Evolutionary conservation across 345 rosid species (phyloP).

Genomic region (Sonneratia alba): DNA sequence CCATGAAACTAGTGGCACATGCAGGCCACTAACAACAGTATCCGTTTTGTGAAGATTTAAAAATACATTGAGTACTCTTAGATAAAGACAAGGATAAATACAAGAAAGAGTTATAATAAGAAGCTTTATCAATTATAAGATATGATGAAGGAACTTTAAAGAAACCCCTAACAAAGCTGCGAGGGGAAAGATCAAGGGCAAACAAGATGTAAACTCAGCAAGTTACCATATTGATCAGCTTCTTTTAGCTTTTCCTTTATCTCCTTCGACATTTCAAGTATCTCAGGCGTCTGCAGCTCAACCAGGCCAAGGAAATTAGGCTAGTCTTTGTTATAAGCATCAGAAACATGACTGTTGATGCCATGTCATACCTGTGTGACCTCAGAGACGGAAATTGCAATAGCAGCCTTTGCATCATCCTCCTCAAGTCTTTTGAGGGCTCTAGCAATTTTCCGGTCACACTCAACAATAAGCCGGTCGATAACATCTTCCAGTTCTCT

Average conservation of each 20-base stretch:
- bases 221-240: constrained; percentile 75
- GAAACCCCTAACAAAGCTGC: neutral
- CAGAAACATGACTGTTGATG: neutral
- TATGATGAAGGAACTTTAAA: neutral
- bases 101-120: neutral
- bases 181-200: neutral
- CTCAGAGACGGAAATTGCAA: constrained; percentile 93
- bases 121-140: neutral
- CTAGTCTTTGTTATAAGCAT: neutral
- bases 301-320: neutral
- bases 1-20: neutral
- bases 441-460: constrained; percentile 91
- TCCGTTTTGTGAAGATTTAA: neutral
- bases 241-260: constrained; percentile 91
- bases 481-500: constrained; percentile 93
- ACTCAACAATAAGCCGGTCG: constrained; percentile 90
- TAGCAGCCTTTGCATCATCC: constrained; percentile 98
- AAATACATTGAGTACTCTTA: neutral
- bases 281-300: constrained; percentile 61
- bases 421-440: constrained; percentile 98
- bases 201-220: neutral
- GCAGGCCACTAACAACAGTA: neutral
- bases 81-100: neutral
- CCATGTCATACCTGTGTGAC: constrained; percentile 68
- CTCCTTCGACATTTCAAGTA: constrained; percentile 70